phyloP scores from a whole-genome alignment of 306 rosid genomes.

The Albizia julibrissin region DNA sequence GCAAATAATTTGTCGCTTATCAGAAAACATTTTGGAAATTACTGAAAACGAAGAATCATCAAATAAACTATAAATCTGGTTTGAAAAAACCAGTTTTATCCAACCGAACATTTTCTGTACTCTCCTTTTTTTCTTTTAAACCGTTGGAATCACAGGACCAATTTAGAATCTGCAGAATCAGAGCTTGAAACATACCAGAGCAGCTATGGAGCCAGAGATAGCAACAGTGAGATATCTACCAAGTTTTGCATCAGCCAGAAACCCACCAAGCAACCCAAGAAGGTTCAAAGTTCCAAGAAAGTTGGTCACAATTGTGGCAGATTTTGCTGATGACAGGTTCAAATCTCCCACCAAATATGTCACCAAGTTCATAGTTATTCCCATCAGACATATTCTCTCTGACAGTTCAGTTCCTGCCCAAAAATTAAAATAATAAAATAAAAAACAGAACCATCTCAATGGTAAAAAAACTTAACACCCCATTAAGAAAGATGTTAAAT shows the following conservation, averaged over 20 bases:
- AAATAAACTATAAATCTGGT: neutral
- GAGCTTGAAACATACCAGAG: constrained; percentile 53
- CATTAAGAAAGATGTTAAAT: neutral
- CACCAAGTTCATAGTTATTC: constrained; percentile 87
- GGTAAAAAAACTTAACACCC: neutral
- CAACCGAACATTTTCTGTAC: neutral
- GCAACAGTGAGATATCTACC: constrained; percentile 76
- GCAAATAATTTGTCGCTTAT: neutral
- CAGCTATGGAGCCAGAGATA: constrained; percentile 58
- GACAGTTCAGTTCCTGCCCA: constrained; percentile 82
- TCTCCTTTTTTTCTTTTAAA: neutral
- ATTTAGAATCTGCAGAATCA: neutral
- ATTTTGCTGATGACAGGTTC: constrained; percentile 73
- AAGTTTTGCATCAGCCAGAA: constrained; percentile 85
- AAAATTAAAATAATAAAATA: neutral
- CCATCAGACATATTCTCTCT: constrained; percentile 90
- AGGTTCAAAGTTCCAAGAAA: constrained; percentile 89
- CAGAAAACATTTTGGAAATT: neutral
- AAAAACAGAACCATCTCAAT: neutral
- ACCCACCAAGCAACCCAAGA: constrained; percentile 91
- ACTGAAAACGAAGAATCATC: neutral
- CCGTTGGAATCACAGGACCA: neutral
- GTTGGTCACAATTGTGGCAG: constrained; percentile 86
- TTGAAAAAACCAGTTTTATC: neutral
- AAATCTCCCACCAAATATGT: constrained; percentile 75